Evolutionary conservation across 2,329 filamentous ascomycete genomes (phyloP).

Genomic region (Fusarium nanum): DNA sequence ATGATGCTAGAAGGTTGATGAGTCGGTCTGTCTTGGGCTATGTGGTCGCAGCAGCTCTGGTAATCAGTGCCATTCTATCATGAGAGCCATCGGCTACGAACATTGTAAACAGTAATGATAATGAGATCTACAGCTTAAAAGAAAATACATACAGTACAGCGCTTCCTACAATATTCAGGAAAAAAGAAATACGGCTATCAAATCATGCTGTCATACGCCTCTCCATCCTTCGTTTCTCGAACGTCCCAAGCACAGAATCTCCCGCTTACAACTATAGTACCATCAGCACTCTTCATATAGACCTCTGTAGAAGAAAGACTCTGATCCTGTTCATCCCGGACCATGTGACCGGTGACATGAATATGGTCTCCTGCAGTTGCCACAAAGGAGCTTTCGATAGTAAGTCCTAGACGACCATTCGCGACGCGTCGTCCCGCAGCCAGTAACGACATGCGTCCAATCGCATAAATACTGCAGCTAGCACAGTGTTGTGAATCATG

Average conservation of each 20-base stretch:
- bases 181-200: neutral
- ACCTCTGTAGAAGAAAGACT: no score
- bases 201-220: neutral
- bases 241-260: neutral
- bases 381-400: neutral
- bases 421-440: no score
- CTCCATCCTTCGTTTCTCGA: neutral
- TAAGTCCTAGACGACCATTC: no score
- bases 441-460: neutral
- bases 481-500: neutral
- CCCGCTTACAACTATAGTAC: no score
- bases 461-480: neutral
- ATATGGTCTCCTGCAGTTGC: neutral
- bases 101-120: neutral
- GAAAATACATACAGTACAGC: neutral
- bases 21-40: conserved; percentile 19
- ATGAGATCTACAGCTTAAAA: neutral
- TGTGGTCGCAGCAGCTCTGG: conserved; percentile 17
- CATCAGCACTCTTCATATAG: no score
- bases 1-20: conserved; percentile 8
- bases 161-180: neutral
- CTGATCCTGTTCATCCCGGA: no score
- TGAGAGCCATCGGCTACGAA: neutral
- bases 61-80: conserved; percentile 1
- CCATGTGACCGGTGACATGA: neutral